phyloP scores from a whole-genome alignment of 2,329 filamentous ascomycete species.

The Stachybotrys elegans region DNA sequence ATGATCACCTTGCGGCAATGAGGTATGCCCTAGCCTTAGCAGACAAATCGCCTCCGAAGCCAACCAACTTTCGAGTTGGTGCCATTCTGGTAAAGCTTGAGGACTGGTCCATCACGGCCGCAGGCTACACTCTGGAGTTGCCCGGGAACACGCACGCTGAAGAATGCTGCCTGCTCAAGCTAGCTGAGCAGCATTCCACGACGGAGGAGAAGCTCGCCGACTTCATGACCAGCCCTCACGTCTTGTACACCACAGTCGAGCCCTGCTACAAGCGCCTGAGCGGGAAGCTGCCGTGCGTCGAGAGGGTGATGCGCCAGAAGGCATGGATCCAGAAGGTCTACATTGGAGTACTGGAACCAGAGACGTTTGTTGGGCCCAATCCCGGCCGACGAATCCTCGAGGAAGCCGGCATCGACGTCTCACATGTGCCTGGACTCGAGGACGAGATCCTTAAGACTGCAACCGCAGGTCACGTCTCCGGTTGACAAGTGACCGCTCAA shows the following conservation, averaged over 20 bases:
- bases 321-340: conserved; percentile 71
- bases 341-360: conserved; percentile 82
- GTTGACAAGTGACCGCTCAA: too few species aligned
- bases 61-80: conserved; percentile 90
- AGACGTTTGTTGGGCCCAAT: conserved; percentile 83
- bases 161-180: conserved; percentile 83
- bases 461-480: conserved; percentile 65
- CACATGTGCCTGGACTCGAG: conserved; percentile 71
- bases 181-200: conserved; percentile 41
- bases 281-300: conserved; percentile 71
- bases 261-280: conserved; percentile 71
- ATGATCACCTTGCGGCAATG: conserved; percentile 52
- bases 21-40: conserved; percentile 71
- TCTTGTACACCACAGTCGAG: conserved; percentile 89
- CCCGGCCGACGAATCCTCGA: conserved; percentile 66
- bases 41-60: conserved; percentile 72
- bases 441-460: conserved; percentile 76
- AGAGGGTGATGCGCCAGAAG: conserved; percentile 65
- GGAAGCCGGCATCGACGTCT: conserved; percentile 66
- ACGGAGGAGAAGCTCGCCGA: conserved; percentile 50
- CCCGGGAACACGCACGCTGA: conserved; percentile 94
- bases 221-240: conserved; percentile 26
- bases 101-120: conserved; percentile 59
- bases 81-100: conserved; percentile 69
- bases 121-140: conserved; percentile 87